A percentile compares a stretch with the other conserved stretches of the same genome.
These are phyloP conservation scores for Metschnikowia cerradonensis DNA, from an alignment of 805 yeast species.

Conservation along the genomic window DNA sequence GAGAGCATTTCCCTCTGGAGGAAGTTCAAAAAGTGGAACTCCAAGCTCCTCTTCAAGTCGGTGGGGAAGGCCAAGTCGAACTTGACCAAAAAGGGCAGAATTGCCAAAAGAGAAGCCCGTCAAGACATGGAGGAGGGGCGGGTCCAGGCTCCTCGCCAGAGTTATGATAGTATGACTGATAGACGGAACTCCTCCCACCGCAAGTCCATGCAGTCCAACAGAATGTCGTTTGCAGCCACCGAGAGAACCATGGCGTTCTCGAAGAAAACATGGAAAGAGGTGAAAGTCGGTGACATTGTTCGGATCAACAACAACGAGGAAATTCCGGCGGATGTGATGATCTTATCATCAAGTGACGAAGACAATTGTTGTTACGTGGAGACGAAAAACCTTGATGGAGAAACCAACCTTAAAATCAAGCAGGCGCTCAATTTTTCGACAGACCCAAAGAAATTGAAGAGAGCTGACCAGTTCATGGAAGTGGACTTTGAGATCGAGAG, in stretches of 20 bases:
- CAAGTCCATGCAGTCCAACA: slow-evolving; percentile 14
- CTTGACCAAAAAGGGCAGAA: slow-evolving; percentile 34
- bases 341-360: slow-evolving; percentile 61
- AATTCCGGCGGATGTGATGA: slow-evolving; percentile 69
- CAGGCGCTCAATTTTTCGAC: slow-evolving; percentile 65
- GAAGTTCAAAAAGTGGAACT: slow-evolving; percentile 53
- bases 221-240: slow-evolving; percentile 10
- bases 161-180: slow-evolving; percentile 29
- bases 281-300: slow-evolving; percentile 69
- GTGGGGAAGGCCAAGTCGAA: slow-evolving; percentile 27
- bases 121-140: neutral
- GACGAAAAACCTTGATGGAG: slow-evolving; percentile 82
- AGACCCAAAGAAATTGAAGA: slow-evolving; percentile 37
- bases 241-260: slow-evolving; percentile 25
- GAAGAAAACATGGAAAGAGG: slow-evolving; percentile 54
- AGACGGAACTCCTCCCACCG: slow-evolving; percentile 8
- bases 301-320: slow-evolving; percentile 72
- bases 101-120: slow-evolving; percentile 20
- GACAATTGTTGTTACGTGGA: slow-evolving; percentile 74
- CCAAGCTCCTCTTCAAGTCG: slow-evolving; percentile 26
- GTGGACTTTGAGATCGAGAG: slow-evolving; percentile 67
- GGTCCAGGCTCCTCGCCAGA: slow-evolving; percentile 18
- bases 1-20: slow-evolving; percentile 69
- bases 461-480: slow-evolving; percentile 34
- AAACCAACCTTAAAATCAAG: slow-evolving; percentile 64